Conservation (phyloP, 495 filamentous ascomycete species). For the Cryomyces minteri region DNA sequence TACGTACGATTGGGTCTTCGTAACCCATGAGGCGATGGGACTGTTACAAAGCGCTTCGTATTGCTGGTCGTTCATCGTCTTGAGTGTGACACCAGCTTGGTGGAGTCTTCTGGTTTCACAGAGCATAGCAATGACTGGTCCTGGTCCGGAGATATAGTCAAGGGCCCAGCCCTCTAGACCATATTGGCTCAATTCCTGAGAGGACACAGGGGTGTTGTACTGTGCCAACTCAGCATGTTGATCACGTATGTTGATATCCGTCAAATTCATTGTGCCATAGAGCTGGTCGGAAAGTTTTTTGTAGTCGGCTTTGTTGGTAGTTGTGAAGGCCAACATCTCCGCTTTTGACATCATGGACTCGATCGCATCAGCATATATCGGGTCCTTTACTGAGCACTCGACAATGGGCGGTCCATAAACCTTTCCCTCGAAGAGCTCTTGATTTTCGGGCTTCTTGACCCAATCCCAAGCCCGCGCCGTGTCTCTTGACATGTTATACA, state of each 20-base stretch:
- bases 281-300: conserved; percentile 42
- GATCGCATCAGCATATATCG: conserved; percentile 49
- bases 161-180: conserved; percentile 69
- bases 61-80: conserved; percentile 43
- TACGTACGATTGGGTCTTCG: conserved; percentile 36
- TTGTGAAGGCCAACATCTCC: conserved; percentile 59
- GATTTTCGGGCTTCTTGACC: conserved; percentile 42
- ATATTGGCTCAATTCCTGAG: conserved; percentile 32
- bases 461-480: conserved; percentile 57
- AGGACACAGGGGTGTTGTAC: conserved; percentile 33
- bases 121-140: conserved; percentile 72
- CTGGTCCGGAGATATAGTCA: conserved; percentile 63
- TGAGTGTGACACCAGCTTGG: conserved; percentile 39
- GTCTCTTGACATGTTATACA: conserved; percentile 38
- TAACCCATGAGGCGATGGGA: conserved; percentile 40
- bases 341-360: conserved; percentile 46
- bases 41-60: conserved; percentile 37
- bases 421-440: conserved; percentile 51
- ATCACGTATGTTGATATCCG: conserved; percentile 45
- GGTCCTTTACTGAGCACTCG: conserved; percentile 63
- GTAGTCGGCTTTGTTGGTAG: conserved; percentile 54
- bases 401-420: conserved; percentile 78
- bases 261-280: conserved; percentile 34
- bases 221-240: conserved; percentile 24
- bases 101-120: conserved; percentile 50